These are phyloP conservation scores for Mucor piriformis DNA, from an alignment of 371 early-diverging fungal genomes.

Conservation along the genomic window DNA sequence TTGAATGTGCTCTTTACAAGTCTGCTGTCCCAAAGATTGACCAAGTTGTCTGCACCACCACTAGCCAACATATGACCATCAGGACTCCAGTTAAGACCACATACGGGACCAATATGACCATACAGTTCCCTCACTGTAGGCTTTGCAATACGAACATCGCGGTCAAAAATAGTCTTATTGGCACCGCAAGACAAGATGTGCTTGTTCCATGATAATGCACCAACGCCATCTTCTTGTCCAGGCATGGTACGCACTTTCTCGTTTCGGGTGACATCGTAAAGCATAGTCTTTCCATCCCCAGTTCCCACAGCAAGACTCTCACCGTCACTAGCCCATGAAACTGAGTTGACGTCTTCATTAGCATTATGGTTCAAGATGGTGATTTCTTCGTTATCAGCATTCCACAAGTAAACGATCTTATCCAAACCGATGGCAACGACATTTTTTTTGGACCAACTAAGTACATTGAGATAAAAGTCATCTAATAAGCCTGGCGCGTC, in stretches of 20 bases:
- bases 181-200: conserved; percentile 87
- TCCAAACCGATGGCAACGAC: conserved; percentile 90
- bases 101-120: conserved; percentile 85
- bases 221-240: conserved; percentile 79
- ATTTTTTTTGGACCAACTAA: conserved; percentile 92
- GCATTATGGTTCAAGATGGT: conserved; percentile 59
- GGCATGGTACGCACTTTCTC: conserved; percentile 74
- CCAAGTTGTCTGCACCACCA: conserved; percentile 97
- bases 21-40: conserved; percentile 94
- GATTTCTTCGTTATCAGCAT: conserved; percentile 83
- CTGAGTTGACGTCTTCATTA: conserved; percentile 65
- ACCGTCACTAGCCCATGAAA: conserved; percentile 83
- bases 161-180: conserved; percentile 91
- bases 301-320: conserved; percentile 86
- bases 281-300: conserved; percentile 77
- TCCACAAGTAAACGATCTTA: conserved; percentile 91
- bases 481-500: conserved; percentile 94
- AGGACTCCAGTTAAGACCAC: conserved; percentile 93
- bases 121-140: conserved; percentile 72
- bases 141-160: conserved; percentile 87
- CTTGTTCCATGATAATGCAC: conserved; percentile 86
- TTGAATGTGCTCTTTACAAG: conserved; percentile 62
- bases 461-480: conserved; percentile 97
- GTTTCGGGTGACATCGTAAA: conserved; percentile 84
- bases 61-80: conserved; percentile 90